Base-by-base conservation (phyloP, 148 eudicot species). In the Rhododendron mucronatum region DNA sequence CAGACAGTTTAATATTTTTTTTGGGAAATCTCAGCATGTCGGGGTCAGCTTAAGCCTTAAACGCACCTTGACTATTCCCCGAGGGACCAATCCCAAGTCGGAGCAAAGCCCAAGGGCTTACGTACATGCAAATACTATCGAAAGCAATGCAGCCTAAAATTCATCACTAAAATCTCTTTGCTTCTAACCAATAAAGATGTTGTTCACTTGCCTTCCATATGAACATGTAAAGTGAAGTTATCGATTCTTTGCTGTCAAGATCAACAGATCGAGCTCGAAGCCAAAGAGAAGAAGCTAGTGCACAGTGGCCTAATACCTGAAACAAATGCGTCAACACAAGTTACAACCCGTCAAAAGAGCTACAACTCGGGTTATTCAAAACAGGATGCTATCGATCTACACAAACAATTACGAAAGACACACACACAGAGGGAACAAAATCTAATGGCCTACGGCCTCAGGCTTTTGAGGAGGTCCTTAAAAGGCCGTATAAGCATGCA, bases 221-320 rank as follows among this genome's bases (percentile, higher is more conserved):
- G 84, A 89, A 90, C 92, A 91, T 90, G 81, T 91, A 91, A 74
- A 91, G 89, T 0, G 90, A 86, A 14, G 92, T 88, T 18, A 91
- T 82, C 26, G 93, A 91, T 48, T 81, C 81, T 80, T 91, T 90
- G 81, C 84, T 87, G 9, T 33, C 23, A 21, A 91, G 88, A 73
- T 91, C 76, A 69, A 90, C 89, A 44, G 86, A 86, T 80, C 81
- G 85, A 80, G 93, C 91, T 79, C 83, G 80, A n/a, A 73, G 21
- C 88, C 88, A 87, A 8, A 91, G 74, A 33, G 88, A 35, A 7
- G 51, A 85, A 76, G 91, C 93, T 80, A 91, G 85, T 71, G 82
- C 55, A 26, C 75, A 73, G 84, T 91, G 93, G 13, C 93, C 93
- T 37, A 88, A 50, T 69, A 91, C 90, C 93, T 91, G 82, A 78